phyloP scores from a whole-genome alignment of 768 basidiomycete species.

The Xanthoconium stramineum region DNA sequence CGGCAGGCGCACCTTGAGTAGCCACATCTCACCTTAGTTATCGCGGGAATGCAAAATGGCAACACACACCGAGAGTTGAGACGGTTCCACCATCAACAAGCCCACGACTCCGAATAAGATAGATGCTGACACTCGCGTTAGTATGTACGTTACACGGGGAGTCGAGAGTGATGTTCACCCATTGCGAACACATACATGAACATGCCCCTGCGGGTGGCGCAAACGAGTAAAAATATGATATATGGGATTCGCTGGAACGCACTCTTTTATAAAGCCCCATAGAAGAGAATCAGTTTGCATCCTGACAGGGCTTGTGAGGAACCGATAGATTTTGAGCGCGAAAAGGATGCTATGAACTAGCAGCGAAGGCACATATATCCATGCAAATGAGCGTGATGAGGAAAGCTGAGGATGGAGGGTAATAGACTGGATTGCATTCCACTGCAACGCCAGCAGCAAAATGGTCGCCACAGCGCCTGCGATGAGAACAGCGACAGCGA shows the following conservation, averaged over 20 bases:
- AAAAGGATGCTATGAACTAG: slow-evolving; percentile 16
- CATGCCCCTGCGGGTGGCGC: slow-evolving; percentile 5
- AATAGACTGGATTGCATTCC: not conserved
- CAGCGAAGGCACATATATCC: slow-evolving; percentile 15
- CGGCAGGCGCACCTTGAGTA: not conserved
- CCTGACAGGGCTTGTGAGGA: slow-evolving; percentile 10
- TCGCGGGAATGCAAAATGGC: not conserved
- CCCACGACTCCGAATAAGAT: slow-evolving; percentile 2
- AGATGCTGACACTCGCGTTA: not conserved
- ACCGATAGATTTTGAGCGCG: slow-evolving; percentile 10
- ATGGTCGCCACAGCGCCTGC: not conserved
- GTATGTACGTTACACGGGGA: not conserved
- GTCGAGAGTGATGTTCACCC: not conserved
- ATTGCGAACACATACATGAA: slow-evolving; percentile 11
- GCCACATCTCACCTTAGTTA: not conserved
- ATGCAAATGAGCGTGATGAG: not conserved
- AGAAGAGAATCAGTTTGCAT: slow-evolving; percentile 8
- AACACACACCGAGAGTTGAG: slow-evolving; percentile 1
- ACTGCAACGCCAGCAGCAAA: not conserved
- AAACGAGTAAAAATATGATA: not conserved
- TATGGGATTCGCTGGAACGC: not conserved
- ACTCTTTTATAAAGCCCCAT: slow-evolving; percentile 21
- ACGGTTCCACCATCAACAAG: slow-evolving; percentile 10
- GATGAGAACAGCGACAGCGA: slow-evolving; percentile 3
- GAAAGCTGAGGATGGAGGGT: not conserved